Base-by-base conservation (phyloP, 495 filamentous ascomycete species). In the Annulohypoxylon bovei region DNA sequence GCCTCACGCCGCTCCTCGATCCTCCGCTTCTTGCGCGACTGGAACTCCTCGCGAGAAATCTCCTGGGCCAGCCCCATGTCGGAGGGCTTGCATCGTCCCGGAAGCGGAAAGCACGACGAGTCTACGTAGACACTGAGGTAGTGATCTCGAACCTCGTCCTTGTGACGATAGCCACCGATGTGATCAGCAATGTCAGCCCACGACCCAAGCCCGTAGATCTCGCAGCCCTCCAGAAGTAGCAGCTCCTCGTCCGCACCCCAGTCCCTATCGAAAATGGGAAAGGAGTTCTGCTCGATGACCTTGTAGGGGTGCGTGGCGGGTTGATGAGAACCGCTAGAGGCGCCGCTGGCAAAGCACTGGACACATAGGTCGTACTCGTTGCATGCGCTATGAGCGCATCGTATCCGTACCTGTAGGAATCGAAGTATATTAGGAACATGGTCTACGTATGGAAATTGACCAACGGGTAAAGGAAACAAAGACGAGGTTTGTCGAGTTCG, bases 101-200 rank as follows among this genome's bases (percentile, higher is more conserved):
- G 94, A 0, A 99, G 84, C 0, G 95, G 95, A 68, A 98, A 99
- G 20, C 86, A 87, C 0, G 87, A 80, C 40, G 91, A 94, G 33
- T 97, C 83, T 60, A 99, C 82, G 67, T 95, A 99, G 14, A 92
- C 94, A 59, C 92, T 86, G 68, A 93, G 85, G 73, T 98, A 99
- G 72, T 99, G 95, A 62, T 97, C 90, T 30, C 92, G 86, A 18
- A 98, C 96, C 76, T 99, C 95, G 67, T 98, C 95, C 77, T 97
- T 99, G 62, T 87, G 89, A 46, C 95, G 90, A 71, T 91, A 98
- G 16, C 95, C 95, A 14, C 95, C 95, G 63, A 99, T 98, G 77
- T 99, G 95, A 74, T 99, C 94, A 33, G 95, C 94, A 57, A 99
- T 94, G 75, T 99, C 95, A 20, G 93, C 93, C 95, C 95, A 99